Evolutionary conservation across 768 basidiomycete genomes (phyloP), one percentile per base, ranked within the genome.

Genomic region (Tephrocybe sp.): DNA sequence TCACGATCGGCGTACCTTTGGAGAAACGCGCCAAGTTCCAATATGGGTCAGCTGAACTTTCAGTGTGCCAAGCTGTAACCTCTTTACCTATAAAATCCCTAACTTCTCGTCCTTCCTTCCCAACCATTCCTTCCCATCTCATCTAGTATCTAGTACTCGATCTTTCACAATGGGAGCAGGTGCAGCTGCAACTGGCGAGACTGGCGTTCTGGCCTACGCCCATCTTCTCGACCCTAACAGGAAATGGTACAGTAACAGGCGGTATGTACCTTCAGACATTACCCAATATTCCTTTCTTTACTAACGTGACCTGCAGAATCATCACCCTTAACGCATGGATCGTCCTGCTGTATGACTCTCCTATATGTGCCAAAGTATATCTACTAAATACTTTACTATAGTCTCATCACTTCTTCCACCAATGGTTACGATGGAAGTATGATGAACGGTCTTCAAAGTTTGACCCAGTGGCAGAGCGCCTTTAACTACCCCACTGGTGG

Each of bases 391-490:
- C 8, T 2, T 51, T 17, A 0, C 23, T 17, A 47, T 17, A 85
- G 84, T 43, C 79, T 89, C 55, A 84, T 88, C 62, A 88, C 86
- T 10, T 87, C 86, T 20, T 85, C 84, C 12, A 86, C 83, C 42
- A 86, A 82, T 63, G 87, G 87, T 45, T 89, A 83, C 62, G 87
- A 89, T 60, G 84, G 85, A 53, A 83, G 80, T 64, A 82, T 88
- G 80, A 86, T 88, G 86, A 88, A 89, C 67, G 85, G 84, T 64
- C 72, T 91, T 36, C 88, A 91, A 66, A 78, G 79, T 40, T 72
- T 89, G 52, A 48, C 61, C 14, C 79, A 84, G 56, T 91, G 89
- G 89, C 65, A 72, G 41, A 40, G 53, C 7, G 85, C 80, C 61
- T 90, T 91, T 65, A 53, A 72, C 49, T n/a, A 71, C 47, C 88